Base-by-base conservation (phyloP, 2,329 filamentous ascomycete genomes). In the Huntiella savannae region DNA sequence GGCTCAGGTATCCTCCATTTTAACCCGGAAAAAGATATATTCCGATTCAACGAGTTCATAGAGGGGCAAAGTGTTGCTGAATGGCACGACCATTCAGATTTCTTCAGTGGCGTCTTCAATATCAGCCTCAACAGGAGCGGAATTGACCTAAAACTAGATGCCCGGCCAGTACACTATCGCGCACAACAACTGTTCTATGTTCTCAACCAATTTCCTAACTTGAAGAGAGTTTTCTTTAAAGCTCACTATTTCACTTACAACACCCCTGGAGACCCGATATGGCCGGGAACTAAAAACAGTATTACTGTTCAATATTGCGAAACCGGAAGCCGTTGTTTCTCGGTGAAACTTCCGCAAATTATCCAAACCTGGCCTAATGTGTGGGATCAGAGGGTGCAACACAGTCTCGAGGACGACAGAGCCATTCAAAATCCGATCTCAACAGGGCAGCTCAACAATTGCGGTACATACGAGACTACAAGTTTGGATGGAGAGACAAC, bases 161-260 rank as follows among this genome's bases (percentile, higher is more conserved):
- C 5, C 19, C 32, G 16, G 3, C 17, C 17, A 17, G 17, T 4
- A 8, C 1, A 5, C 8, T 28, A 8, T 28, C 8, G 6, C 22
- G 8, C 22, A 28, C 4, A 28, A 28, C 15, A 8, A 7, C 33
- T 34, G n/a, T 45, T 49, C 12, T 34, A 10, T 6, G 43, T 49
- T 15, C 28, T 49, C 11, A 36, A 43, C 33, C 28, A 15, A 7
- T 49, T 49, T 28, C 34, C 39, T 4, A 33, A 33, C 10, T 36
- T 49, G 3, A 46, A 49, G 34, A 40, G 46, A 15, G 39, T 49
- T 3, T 49, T 49, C 28, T 35, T 17, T 4, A 17, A 17, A 17
- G n/a, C 3, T 17, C 3, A 17, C 3, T 3, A 2, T 17, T 4
- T 17, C 3, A 4, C 4, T 17, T 17, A 17, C 16, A 17, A 17